phyloP scores from a whole-genome alignment of 768 basidiomycete genomes.

The Cantharellus anzutake region DNA sequence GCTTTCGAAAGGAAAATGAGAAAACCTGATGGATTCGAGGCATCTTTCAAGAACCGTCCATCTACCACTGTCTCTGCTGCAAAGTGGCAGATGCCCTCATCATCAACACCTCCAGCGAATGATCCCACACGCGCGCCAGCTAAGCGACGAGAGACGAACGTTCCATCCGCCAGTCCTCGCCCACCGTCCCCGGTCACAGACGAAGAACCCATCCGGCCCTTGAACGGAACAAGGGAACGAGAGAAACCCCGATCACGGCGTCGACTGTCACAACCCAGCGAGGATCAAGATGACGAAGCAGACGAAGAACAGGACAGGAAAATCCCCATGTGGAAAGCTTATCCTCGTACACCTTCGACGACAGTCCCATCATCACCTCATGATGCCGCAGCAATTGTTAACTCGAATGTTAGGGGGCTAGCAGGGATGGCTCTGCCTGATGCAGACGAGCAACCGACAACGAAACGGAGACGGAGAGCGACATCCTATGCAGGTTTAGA shows the following conservation, averaged over 20 bases:
- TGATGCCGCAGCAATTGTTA: neutral
- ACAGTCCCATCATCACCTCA: neutral
- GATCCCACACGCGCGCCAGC: neutral
- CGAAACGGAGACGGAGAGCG: neutral
- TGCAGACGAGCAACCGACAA: neutral
- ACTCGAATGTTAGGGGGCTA: neutral
- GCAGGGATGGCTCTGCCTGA: neutral
- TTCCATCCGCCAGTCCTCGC: neutral
- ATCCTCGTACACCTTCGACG: neutral
- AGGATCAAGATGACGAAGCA: neutral
- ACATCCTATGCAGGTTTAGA: neutral
- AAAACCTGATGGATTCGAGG: conserved; percentile 36
- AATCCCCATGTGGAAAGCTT: neutral
- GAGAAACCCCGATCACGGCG: neutral
- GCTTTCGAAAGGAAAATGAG: conserved; percentile 55
- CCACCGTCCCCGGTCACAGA: neutral
- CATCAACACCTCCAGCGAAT: neutral
- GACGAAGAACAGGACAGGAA: neutral
- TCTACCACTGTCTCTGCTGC: neutral
- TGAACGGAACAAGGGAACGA: neutral
- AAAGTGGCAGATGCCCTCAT: neutral
- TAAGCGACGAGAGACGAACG: neutral
- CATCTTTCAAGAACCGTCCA: neutral
- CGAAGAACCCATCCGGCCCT: neutral
- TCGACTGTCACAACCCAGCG: neutral